Percentiles rank a stretch among this genome's conserved stretches.
phyloP scores from a whole-genome alignment of 2,329 filamentous ascomycete genomes.

The Talaromyces sp. region DNA sequence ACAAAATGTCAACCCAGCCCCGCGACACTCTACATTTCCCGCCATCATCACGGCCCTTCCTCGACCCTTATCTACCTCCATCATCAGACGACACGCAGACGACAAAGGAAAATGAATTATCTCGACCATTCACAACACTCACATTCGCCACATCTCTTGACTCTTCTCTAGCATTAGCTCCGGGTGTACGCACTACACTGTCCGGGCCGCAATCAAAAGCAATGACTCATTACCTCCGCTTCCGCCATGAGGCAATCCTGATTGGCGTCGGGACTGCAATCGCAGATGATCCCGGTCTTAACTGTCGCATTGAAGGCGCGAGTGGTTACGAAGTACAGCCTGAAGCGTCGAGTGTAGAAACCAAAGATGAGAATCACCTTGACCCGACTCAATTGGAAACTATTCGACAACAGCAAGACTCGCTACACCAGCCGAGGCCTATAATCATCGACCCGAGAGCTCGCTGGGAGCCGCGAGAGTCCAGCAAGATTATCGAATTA shows the following conservation, averaged over 20 bases:
- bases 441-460: constrained; percentile 73
- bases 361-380: neutral
- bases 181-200: constrained; percentile 75
- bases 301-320: constrained; percentile 67
- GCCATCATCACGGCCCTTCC: constrained; percentile 4
- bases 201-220: constrained; percentile 81
- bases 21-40: constrained; percentile 12
- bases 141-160: constrained; percentile 75
- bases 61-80: constrained; percentile 15
- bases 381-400: neutral
- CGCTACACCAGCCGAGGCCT: constrained; percentile 66
- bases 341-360: too few relatives aligned
- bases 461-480: constrained; percentile 61
- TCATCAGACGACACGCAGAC: neutral
- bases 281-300: constrained; percentile 80
- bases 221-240: constrained; percentile 90
- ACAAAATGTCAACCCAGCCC: neutral
- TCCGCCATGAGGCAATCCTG: constrained; percentile 77
- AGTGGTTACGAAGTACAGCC: constrained; percentile 39
- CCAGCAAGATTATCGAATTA: constrained; percentile 63
- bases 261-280: constrained; percentile 80
- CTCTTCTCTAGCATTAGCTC: constrained; percentile 69
- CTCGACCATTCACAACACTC: constrained; percentile 17
- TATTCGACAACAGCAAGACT: neutral
- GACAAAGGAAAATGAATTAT: neutral